A percentile compares a stretch with the other conserved stretches of the same genome.
phyloP scores from a whole-genome alignment of 2,329 filamentous ascomycete genomes.

The Trichophyton benhamiae region DNA sequence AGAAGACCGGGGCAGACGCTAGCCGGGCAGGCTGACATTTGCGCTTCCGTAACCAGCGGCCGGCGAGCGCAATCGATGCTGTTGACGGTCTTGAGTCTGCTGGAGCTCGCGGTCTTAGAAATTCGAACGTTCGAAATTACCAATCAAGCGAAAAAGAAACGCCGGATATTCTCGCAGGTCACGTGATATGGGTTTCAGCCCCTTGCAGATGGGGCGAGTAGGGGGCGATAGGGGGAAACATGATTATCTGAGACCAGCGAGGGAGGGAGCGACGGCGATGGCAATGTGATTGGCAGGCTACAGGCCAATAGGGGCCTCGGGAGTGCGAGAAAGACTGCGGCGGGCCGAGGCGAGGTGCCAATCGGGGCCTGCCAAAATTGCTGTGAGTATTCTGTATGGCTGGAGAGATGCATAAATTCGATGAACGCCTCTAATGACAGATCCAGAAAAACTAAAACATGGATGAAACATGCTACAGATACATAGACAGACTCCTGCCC shows the following conservation, averaged over 20 bases:
- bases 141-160: background rate
- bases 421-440: background rate
- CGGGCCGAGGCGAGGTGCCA: background rate
- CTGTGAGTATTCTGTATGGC: background rate
- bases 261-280: too few relatives aligned
- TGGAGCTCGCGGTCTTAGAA: background rate
- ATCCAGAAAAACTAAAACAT: slow-evolving; percentile 1
- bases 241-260: too few relatives aligned
- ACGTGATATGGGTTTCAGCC: slow-evolving; percentile 1
- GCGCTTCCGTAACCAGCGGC: background rate
- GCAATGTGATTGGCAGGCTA: too few relatives aligned
- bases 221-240: too few relatives aligned
- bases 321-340: background rate
- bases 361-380: background rate
- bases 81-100: too few relatives aligned
- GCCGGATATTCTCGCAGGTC: background rate
- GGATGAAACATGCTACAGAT: background rate
- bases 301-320: background rate
- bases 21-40: background rate
- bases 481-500: background rate
- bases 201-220: background rate
- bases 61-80: too few relatives aligned
- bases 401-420: background rate
- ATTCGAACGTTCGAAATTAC: slow-evolving; percentile 4
- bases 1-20: background rate